These are phyloP conservation scores for maize (Zea mays) DNA, from an alignment of 176 grass and related monocot species.

Conservation along the genomic window Zm-B73-REFERENCE-NAM-5.0 NC_050102.1:566001-566500, in stretches of 20 bases:
- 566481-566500: constrained; percentile 27
- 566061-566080: constrained; percentile 53
- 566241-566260: constrained; percentile 35
- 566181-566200: constrained; percentile 27
- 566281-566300: constrained; percentile 25
- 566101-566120: constrained; percentile 64
- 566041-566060: not conserved
- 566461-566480: constrained; percentile 8
- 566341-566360: constrained; percentile 18
- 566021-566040: constrained; percentile 18
- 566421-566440: constrained; percentile 34
- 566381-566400: constrained; percentile 22
- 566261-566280: constrained; percentile 30
- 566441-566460: constrained; percentile 26
- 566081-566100: constrained; percentile 49
- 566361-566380: constrained; percentile 12
- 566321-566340: constrained; percentile 13
- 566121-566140: constrained; percentile 32
- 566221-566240: constrained; percentile 35
- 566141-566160: constrained; percentile 34
- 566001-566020: constrained; percentile 7
- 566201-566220: constrained; percentile 16
- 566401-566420: constrained; percentile 27
- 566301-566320: constrained; percentile 45
- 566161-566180: constrained; percentile 33